Conservation (phyloP, 1,284 basidiomycete species). For the Ustilago bromivora region DNA sequence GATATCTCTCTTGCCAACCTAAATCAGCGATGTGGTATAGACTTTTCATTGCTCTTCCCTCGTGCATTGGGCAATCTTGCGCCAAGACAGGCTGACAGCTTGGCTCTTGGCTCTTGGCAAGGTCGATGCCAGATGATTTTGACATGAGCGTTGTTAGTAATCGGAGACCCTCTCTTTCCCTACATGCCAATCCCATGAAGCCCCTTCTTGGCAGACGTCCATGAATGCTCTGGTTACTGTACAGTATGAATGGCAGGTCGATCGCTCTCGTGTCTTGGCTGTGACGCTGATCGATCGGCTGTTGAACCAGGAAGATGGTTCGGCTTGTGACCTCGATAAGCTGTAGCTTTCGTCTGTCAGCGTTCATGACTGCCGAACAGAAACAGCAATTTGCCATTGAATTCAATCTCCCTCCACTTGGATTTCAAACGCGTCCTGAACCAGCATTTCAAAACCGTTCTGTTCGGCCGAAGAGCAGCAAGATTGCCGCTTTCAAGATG, state of each 20-base stretch:
- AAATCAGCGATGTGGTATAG: slow-evolving; percentile 1
- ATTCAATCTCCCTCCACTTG: background rate
- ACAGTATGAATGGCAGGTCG: background rate
- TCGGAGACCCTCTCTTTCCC: background rate
- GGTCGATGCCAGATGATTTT: background rate
- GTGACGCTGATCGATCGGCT: background rate
- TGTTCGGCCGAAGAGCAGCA: slow-evolving; percentile 2
- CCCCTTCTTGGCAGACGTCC: slow-evolving; percentile 2
- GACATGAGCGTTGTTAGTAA: slow-evolving; percentile 4
- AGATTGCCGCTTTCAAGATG: background rate
- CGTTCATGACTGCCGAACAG: background rate
- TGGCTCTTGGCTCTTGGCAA: slow-evolving; percentile 14
- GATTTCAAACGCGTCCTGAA: background rate
- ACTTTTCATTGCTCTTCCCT: background rate
- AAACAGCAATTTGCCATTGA: background rate
- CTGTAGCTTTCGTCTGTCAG: background rate
- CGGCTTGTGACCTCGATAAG: background rate
- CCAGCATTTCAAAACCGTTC: background rate
- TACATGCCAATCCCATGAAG: background rate
- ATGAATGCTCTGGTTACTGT: background rate
- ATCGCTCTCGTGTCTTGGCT: background rate
- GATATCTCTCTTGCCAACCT: background rate
- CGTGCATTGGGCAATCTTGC: background rate
- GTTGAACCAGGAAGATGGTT: background rate
- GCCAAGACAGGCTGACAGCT: background rate